Base-by-base conservation (phyloP, 148 eudicot species). In the Camellia granthamiana region DNA sequence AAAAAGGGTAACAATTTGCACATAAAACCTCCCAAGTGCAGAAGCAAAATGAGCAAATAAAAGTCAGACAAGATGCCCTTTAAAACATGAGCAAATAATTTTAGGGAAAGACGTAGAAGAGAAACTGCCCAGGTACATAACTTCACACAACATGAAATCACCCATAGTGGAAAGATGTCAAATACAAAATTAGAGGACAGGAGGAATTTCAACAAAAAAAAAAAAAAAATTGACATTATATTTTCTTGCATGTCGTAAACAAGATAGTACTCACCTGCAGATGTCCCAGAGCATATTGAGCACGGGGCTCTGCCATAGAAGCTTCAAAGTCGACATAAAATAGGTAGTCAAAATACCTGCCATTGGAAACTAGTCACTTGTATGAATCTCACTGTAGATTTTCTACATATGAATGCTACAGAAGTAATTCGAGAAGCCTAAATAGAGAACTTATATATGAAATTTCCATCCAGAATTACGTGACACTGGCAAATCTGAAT, bases 271-370 rank as follows among this genome's bases (percentile, higher is more conserved):
- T 76, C 18, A 94, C 99, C 97, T 92, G 98, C 69, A 96, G 88
- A 85, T 96, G 98, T 55, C 95, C 94, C 67, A 96, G 82, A 77
- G 98, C 99, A 84, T 63, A 84, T 83, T 94, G 99, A 52, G 99
- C 94, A 72, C 91, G 95, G 81, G 93, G 89, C 72, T 92, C 99
- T 2, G 98, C 98, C 99, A 96, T 96, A n/a, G 99, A 96, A 81
- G 98, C 97, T 88, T 96, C 95, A 83, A 96, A 94, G 80, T 96
- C 99, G 23, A 92, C 87, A 82, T 91, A 92, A 74, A 92, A 91
- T 73, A 91, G 89, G 83, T 89, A 92, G 79, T 91, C 92, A 18
- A 92, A 92, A 74, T 92, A 91, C 87, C 94, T 92, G 94, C 61
- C 58, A 81, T 67, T 62, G 79, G 11, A 81, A 83, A 51, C 63